These are phyloP conservation scores for Nitzschia inconspicua DNA, from an alignment of 108 stramenopile genomes.

Conservation along the genomic window DNA sequence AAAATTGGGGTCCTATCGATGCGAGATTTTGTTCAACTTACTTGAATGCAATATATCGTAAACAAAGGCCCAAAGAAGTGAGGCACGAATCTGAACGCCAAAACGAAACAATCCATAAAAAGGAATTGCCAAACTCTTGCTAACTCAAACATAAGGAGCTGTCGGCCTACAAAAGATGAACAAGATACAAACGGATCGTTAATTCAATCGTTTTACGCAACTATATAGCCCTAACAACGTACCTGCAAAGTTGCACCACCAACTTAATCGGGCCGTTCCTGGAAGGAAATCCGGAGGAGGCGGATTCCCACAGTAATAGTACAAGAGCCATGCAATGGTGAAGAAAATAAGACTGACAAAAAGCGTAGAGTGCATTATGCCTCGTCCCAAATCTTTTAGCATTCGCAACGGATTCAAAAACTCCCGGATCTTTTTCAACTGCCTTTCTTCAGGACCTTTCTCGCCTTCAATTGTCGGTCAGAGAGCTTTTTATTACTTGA, in stretches of 20 bases:
- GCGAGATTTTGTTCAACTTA: background rate
- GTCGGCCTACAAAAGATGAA: constrained; percentile 12
- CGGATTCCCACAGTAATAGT: constrained; percentile 68
- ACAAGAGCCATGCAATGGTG: constrained; percentile 35
- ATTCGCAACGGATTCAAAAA: constrained; percentile 5
- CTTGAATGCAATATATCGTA: background rate
- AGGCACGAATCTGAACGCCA: background rate
- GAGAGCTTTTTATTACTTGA: background rate
- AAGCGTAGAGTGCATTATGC: background rate
- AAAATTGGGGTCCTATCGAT: background rate
- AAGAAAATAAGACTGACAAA: constrained; percentile 17
- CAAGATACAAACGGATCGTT: background rate
- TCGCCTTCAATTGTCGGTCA: background rate
- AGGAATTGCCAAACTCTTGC: constrained; percentile 36
- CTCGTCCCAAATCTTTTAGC: no score
- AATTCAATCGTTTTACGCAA: background rate
- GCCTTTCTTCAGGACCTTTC: constrained; percentile 1
- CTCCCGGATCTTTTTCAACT: background rate
- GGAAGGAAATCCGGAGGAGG: constrained; percentile 42
- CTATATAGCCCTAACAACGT: background rate
- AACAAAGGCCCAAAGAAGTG: background rate
- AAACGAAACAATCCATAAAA: constrained; percentile 20
- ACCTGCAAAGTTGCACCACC: constrained; percentile 67
- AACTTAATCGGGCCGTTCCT: constrained; percentile 44
- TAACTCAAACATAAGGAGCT: constrained; percentile 33